Conservation (phyloP, 2,329 filamentous ascomycete species). For the Sporothrix sp. region DNA sequence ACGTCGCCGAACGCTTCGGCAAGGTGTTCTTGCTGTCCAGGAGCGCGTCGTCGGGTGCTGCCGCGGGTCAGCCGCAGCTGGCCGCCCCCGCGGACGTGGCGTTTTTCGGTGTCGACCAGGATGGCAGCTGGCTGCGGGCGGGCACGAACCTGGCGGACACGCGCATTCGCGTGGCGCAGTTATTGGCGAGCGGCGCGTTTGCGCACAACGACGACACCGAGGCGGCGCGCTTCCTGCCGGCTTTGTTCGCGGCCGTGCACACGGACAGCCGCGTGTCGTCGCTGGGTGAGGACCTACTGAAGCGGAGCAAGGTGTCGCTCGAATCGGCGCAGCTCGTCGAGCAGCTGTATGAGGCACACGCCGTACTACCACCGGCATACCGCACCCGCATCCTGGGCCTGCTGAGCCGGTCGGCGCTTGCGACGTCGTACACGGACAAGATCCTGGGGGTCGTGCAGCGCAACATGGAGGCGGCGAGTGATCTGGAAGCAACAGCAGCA, state of each 20-base stretch:
- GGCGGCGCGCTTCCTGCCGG: constrained; percentile 71
- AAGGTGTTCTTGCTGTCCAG: constrained; percentile 61
- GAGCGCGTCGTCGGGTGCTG: too few relatives aligned
- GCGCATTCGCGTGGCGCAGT: constrained; percentile 57
- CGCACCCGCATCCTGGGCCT: constrained; percentile 67
- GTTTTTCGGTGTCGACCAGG: constrained; percentile 60
- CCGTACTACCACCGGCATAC: constrained; percentile 59
- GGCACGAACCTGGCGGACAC: constrained; percentile 59
- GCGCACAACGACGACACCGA: constrained; percentile 38
- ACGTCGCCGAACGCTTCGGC: constrained; percentile 65
- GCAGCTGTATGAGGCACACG: constrained; percentile 63
- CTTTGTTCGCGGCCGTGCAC: constrained; percentile 74
- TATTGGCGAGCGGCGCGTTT: constrained; percentile 81
- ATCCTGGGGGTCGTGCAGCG: constrained; percentile 62
- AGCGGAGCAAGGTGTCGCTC: constrained; percentile 63
- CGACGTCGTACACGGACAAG: constrained; percentile 58
- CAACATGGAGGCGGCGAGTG: constrained; percentile 37
- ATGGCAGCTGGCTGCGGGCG: constrained; percentile 53
- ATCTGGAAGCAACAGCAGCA: constrained; percentile 7
- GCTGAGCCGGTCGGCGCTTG: constrained; percentile 64
- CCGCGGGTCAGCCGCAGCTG: neutral
- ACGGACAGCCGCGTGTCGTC: constrained; percentile 70
- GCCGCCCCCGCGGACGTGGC: constrained; percentile 41
- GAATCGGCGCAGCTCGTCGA: constrained; percentile 57
- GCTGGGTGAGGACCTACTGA: constrained; percentile 83